Evolutionary conservation across 305 asterid species (phyloP), one percentile per base, ranked within the genome.

Genomic region (Lippia alba): DNA sequence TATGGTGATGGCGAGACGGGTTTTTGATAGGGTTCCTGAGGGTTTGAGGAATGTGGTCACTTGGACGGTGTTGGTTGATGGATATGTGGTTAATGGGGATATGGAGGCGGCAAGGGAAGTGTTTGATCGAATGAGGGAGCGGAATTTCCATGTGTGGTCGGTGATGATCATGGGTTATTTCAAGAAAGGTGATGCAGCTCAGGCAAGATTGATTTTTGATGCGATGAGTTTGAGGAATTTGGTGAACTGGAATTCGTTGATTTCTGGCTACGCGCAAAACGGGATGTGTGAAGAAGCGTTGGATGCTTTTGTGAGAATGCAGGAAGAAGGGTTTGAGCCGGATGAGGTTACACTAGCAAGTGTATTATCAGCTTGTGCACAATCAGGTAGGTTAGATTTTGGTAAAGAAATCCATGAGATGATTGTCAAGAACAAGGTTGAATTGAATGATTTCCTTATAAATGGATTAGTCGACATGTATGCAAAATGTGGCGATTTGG

Each of bases 401-500:
- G 97, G 95, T 30, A 84, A 76, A 70, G 81, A 82, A 56, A 63
- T 92, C 46, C 98, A 92, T 39, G 88, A 84, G 70, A 75, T 71
- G 81, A 79, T 87, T 69, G 66, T 82, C 39, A 64, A 45, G 20
- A 73, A 78, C 46, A 64, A 74, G 33, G 72, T 90, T 67, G 84
- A 78, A 48, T 19, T 74, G 76, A 92, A 90, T 50, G 78, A 79
- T 9, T 88, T 79, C 61, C 83, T 90, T 78, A 74, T 85, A 10
- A 92, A 92, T 50, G 96, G 85, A 2, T 80, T 90, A 58, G 78
- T 91, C 16, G 98, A 92, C 81, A 89, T 89, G 98, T 90, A 90
- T 74, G 93, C 91, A 18, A 92, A 91, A 84, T 90, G 97, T 66
- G 97, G 96, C 39, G 97, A 90, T 74, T 69, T 92, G 53, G 67